phyloP scores from a whole-genome alignment of 2,329 filamentous ascomycete genomes.

The Talaromyces verruculosus region DNA sequence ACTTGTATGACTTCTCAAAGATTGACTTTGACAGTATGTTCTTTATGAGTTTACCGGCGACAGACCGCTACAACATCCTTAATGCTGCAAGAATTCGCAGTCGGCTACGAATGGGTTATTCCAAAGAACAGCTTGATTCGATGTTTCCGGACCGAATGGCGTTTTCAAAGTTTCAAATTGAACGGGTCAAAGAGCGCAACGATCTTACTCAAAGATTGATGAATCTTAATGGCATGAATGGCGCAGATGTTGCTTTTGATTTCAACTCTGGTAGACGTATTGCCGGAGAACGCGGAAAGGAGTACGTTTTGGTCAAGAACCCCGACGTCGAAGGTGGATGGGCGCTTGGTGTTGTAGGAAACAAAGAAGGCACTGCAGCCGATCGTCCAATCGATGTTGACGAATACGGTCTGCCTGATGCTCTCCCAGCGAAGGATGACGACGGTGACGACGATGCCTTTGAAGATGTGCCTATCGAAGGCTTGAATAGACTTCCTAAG shows the following conservation, averaged over 20 bases:
- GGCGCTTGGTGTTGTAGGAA: constrained; percentile 90
- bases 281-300: constrained; percentile 76
- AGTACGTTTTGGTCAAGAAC: constrained; percentile 96
- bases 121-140: constrained; percentile 88
- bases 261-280: constrained; percentile 56
- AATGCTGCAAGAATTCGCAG: constrained; percentile 89
- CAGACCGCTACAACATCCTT: constrained; percentile 93
- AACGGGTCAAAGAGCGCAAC: constrained; percentile 87
- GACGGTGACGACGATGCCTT: constrained; percentile 73
- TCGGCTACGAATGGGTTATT: constrained; percentile 89
- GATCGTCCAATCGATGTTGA: constrained; percentile 94
- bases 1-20: constrained; percentile 92
- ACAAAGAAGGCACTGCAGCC: constrained; percentile 72
- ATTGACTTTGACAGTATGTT: constrained; percentile 97
- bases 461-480: constrained; percentile 89
- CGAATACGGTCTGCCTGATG: constrained; percentile 50
- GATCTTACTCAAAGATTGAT: constrained; percentile 92
- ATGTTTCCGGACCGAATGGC: constrained; percentile 99
- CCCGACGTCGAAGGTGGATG: constrained; percentile 92
- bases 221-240: constrained; percentile 88
- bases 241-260: constrained; percentile 65
- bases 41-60: constrained; percentile 84
- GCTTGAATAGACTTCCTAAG: constrained; percentile 79
- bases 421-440: constrained; percentile 61
- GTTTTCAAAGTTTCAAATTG: constrained; percentile 94